Evolutionary conservation across 2,329 filamentous ascomycete genomes (phyloP).

Genomic region (Didymella glomerata): DNA sequence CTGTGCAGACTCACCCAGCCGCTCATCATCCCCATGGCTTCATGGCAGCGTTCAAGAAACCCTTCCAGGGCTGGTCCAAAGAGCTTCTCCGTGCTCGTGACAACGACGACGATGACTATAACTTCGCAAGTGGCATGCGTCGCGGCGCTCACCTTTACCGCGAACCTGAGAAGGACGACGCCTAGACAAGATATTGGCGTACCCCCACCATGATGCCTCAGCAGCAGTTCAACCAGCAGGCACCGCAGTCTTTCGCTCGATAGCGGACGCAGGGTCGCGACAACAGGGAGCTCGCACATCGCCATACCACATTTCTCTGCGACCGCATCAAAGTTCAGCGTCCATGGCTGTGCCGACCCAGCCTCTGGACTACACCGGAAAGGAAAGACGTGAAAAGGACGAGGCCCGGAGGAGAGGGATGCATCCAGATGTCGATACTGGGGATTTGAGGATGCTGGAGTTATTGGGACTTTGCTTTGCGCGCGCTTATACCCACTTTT

Average conservation of each 20-base stretch:
- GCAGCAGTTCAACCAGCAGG: conserved; percentile 44
- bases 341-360: conserved; percentile 53
- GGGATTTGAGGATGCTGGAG: background rate
- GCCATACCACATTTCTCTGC: conserved; percentile 57
- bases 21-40: conserved; percentile 11
- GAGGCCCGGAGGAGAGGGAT: background rate
- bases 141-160: conserved; percentile 27
- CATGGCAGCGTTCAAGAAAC: conserved; percentile 42
- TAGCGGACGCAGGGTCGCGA: conserved; percentile 31
- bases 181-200: conserved; percentile 27
- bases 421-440: background rate
- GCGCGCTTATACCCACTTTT: conserved; percentile 4
- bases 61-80: conserved; percentile 48
- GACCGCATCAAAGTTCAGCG: conserved; percentile 54
- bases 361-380: no score
- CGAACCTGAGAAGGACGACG: conserved; percentile 3
- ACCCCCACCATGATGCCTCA: conserved; percentile 47
- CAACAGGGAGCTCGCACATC: conserved; percentile 52
- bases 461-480: background rate
- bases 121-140: conserved; percentile 40
- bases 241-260: conserved; percentile 35
- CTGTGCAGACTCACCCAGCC: background rate
- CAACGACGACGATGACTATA: conserved; percentile 49
- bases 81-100: conserved; percentile 46
- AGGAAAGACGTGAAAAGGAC: background rate